Conservation (phyloP, 768 basidiomycete species). For the Russula sp. region DNA sequence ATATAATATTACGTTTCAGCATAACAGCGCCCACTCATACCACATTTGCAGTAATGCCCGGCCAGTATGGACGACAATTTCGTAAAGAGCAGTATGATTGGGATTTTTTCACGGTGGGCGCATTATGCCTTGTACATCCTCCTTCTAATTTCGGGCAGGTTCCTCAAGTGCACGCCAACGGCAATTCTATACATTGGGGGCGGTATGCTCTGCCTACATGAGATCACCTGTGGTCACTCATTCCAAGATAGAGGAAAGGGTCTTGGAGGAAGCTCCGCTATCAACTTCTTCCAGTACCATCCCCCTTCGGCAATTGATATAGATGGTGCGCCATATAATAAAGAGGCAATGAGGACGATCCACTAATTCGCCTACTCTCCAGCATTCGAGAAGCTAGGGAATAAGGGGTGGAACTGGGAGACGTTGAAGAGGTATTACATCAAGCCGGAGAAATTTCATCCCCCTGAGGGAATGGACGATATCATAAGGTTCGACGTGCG, state of each 20-base stretch:
- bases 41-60: background rate
- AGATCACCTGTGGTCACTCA: background rate
- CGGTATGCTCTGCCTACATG: background rate
- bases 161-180: conserved; percentile 8
- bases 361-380: background rate
- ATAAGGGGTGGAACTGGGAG: conserved; percentile 25
- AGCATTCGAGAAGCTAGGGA: conserved; percentile 23
- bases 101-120: conserved; percentile 6
- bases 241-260: conserved; percentile 23
- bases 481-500: background rate
- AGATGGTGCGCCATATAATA: conserved; percentile 10
- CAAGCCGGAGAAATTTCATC: conserved; percentile 16
- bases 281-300: conserved; percentile 21
- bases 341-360: no score
- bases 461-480: background rate
- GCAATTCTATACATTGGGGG: background rate
- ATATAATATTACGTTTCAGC: background rate
- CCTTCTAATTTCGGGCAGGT: background rate
- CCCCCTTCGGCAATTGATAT: conserved; percentile 14
- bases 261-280: conserved; percentile 22
- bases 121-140: background rate
- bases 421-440: conserved; percentile 17
- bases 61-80: background rate
- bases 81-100: conserved; percentile 11
- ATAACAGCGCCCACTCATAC: background rate